These are phyloP conservation scores for Cucumis melo DNA, from an alignment of 306 rosid species.

Conservation along the genomic window DNA sequence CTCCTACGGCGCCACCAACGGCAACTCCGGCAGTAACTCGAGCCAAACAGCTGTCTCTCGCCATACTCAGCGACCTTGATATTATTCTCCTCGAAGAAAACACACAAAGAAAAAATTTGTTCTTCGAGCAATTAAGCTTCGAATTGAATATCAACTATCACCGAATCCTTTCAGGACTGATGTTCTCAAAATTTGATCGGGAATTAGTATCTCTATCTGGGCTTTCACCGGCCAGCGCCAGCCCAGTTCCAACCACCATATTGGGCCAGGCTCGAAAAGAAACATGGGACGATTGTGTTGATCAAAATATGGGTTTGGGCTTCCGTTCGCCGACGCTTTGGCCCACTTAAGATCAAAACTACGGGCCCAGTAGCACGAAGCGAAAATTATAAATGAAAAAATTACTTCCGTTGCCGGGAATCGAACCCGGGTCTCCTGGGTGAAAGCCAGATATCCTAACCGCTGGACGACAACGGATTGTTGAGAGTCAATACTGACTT, in stretches of 20 bases:
- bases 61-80: slow-evolving; percentile 22
- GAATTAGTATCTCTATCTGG: neutral
- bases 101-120: neutral
- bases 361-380: neutral
- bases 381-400: too few species aligned
- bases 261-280: neutral
- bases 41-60: slow-evolving; percentile 58
- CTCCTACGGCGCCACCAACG: slow-evolving; percentile 62
- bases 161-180: neutral
- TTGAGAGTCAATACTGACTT: too few species aligned
- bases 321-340: neutral
- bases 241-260: neutral
- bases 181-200: neutral
- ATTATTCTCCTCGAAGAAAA: neutral
- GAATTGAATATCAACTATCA: neutral
- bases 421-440: slow-evolving; percentile 99
- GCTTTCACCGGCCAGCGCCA: neutral
- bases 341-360: neutral
- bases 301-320: neutral
- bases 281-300: neutral
- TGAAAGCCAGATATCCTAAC: slow-evolving; percentile 99
- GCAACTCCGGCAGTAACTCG: slow-evolving; percentile 59
- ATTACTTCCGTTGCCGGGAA: slow-evolving; percentile 62
- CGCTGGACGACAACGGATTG: slow-evolving; percentile 83
- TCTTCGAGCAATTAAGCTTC: neutral